A percentile compares a stretch with the other conserved stretches of the same genome.
Evolutionary conservation across 495 filamentous ascomycete species (phyloP).

Genomic region (Penicillium waksmanii): DNA sequence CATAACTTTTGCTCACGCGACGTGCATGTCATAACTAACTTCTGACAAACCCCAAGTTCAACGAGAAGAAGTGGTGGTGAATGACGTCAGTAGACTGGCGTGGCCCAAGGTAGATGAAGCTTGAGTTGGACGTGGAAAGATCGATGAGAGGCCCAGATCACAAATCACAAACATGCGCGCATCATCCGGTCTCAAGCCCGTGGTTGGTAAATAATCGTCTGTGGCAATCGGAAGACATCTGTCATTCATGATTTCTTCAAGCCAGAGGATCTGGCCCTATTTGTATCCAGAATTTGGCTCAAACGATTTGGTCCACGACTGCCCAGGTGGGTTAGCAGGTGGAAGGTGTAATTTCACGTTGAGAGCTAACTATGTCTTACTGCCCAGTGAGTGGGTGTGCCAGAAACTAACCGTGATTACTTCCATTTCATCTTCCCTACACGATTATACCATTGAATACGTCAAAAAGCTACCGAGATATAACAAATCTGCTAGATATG

Average conservation of each 20-base stretch:
- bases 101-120: slow-evolving; percentile 16
- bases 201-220: background rate
- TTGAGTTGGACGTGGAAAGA: slow-evolving; percentile 6
- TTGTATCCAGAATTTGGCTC: no score
- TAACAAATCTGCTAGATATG: no score
- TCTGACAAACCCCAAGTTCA: background rate
- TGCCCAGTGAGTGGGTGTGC: no score
- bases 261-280: background rate
- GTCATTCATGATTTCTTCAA: background rate
- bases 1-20: background rate
- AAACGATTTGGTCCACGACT: no score
- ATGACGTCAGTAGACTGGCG: slow-evolving; percentile 6
- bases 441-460: no score
- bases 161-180: slow-evolving; percentile 2
- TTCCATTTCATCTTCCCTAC: no score
- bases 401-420: no score
- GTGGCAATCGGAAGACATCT: background rate
- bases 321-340: no score
- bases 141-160: slow-evolving; percentile 13
- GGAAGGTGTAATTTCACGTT: no score
- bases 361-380: no score
- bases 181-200: background rate
- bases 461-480: no score
- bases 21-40: background rate
- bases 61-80: background rate